Conservation (phyloP, 2,329 filamentous ascomycete genomes). For the Aspergillus luchuensis region DNA sequence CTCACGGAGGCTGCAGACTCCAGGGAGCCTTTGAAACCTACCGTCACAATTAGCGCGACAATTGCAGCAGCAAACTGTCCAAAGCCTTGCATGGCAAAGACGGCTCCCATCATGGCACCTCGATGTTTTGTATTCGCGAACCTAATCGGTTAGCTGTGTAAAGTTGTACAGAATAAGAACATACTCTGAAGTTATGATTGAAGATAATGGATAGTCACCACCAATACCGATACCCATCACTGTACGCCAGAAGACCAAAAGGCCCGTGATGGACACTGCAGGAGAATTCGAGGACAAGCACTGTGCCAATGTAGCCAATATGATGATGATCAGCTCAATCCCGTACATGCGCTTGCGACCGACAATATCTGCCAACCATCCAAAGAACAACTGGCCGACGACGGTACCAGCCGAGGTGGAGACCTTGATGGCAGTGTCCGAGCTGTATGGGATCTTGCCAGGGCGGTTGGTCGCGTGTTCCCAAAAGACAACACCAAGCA, state of each 20-base stretch:
- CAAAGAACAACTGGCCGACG: conserved; percentile 78
- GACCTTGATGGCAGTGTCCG: conserved; percentile 83
- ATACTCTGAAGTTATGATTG: conserved; percentile 78
- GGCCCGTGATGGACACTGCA: conserved; percentile 57
- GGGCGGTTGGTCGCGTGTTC: conserved; percentile 50
- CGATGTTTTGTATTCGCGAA: conserved; percentile 84
- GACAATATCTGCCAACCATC: conserved; percentile 73
- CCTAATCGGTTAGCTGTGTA: conserved; percentile 36
- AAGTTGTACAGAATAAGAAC: conserved; percentile 17
- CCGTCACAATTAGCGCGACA: conserved; percentile 72
- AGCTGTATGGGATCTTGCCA: conserved; percentile 62
- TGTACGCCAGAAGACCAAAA: conserved; percentile 77
- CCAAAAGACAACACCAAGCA: conserved; percentile 80
- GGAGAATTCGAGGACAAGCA: conserved; percentile 65
- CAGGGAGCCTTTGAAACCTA: conserved; percentile 69
- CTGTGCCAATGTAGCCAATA: conserved; percentile 74
- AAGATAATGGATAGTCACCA: conserved; percentile 79
- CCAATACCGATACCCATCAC: conserved; percentile 79
- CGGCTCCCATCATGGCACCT: conserved; percentile 83
- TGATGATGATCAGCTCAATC: conserved; percentile 76
- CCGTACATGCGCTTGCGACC: conserved; percentile 86
- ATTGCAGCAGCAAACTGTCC: conserved; percentile 76
- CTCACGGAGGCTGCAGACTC: conserved; percentile 53
- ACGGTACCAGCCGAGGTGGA: conserved; percentile 82
- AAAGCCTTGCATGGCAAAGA: conserved; percentile 86